Conservation (phyloP, 208 protist genomes). For the Acanthamoeba quina region DNA sequence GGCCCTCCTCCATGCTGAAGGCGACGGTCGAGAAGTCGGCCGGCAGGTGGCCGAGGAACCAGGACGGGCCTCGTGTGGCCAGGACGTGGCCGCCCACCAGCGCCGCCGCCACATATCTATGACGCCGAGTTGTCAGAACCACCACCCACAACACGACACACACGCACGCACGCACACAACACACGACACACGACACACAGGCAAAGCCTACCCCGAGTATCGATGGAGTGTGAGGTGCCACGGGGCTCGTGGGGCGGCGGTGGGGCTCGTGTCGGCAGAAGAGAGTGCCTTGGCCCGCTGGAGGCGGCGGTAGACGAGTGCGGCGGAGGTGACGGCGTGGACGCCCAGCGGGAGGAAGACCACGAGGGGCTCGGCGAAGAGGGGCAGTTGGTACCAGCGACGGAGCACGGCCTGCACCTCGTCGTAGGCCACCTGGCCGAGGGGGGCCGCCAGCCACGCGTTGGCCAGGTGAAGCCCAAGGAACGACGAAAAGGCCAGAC, state of each 20-base stretch:
- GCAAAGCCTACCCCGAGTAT: neutral
- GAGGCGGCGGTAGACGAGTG: neutral
- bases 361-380: neutral
- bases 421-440: constrained; percentile 24
- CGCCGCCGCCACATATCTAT: neutral
- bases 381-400: neutral
- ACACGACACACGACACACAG: neutral
- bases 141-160: neutral
- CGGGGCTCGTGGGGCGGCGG: neutral
- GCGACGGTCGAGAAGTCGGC: constrained; percentile 11
- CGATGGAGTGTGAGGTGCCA: neutral
- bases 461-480: neutral
- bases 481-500: constrained; percentile 25
- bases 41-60: constrained; percentile 24
- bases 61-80: neutral
- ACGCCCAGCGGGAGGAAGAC: constrained; percentile 12
- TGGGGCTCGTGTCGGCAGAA: neutral
- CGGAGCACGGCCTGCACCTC: constrained; percentile 27
- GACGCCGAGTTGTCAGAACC: neutral
- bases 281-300: neutral
- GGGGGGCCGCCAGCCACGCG: neutral
- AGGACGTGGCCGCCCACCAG: neutral
- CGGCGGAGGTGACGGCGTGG: neutral
- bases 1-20: constrained; percentile 10
- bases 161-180: neutral